Percentiles rank a stretch among this genome's conserved stretches.
These are phyloP conservation scores for Lonicera japonica DNA, from an alignment of 129 eudicot genomes.

Conservation along the genomic window DNA sequence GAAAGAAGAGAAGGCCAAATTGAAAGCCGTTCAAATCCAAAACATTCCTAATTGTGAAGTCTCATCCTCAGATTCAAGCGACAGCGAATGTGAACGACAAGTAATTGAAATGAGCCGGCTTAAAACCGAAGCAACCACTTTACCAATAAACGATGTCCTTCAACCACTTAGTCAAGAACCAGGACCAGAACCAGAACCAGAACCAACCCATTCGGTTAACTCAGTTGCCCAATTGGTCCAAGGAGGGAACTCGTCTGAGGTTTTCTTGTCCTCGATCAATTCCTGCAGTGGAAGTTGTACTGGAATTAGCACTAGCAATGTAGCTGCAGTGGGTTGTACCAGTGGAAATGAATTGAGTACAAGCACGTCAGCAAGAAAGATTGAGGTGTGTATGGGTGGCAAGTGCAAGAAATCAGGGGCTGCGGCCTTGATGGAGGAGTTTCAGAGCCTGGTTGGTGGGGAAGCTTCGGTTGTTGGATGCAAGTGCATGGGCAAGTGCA, in stretches of 20 bases:
- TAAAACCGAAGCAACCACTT: conserved; percentile 4
- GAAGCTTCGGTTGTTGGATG: conserved; percentile 66
- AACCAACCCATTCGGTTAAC: not conserved
- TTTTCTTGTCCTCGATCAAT: too few species aligned
- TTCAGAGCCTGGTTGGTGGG: conserved; percentile 44
- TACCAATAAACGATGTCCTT: not conserved
- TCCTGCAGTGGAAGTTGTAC: too few species aligned
- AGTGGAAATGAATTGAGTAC: not conserved
- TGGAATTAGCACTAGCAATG: too few species aligned
- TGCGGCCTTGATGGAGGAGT: conserved; percentile 42
- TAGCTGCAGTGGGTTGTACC: not conserved
- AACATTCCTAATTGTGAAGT: conserved; percentile 13
- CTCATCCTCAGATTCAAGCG: conserved; percentile 59
- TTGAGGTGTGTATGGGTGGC: conserved; percentile 97
- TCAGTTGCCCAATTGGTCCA: not conserved
- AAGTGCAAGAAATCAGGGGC: conserved; percentile 92
- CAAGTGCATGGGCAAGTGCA: conserved; percentile 91
- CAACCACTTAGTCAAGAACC: not conserved
- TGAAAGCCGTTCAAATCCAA: conserved; percentile 26
- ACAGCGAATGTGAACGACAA: conserved; percentile 50
- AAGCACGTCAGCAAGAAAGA: conserved; percentile 25
- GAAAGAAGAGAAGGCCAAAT: conserved; percentile 47
- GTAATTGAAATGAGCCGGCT: conserved; percentile 45
- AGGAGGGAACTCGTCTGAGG: not conserved
- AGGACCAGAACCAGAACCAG: conserved; percentile 4